phyloP scores from a whole-genome alignment of 257 asterid genomes.

The Anisodus tanguticus region DNA sequence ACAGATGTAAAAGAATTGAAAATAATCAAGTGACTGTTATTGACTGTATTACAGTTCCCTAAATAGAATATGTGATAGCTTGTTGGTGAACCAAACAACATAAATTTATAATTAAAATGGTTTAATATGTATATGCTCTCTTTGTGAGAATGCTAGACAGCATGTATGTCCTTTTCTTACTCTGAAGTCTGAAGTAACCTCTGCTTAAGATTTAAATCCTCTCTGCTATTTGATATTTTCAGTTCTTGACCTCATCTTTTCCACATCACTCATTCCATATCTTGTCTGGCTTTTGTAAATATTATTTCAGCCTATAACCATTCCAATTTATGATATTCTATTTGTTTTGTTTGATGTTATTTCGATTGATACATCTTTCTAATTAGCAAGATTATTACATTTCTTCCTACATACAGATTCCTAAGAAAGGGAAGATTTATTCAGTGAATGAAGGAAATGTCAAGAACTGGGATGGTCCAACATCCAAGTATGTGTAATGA shows the following conservation, averaged over 20 bases:
- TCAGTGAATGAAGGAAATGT: slow-evolving; percentile 98
- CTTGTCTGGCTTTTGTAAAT: background rate
- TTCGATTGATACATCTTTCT: background rate
- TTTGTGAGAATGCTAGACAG: background rate
- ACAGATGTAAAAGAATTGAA: background rate
- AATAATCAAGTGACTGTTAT: background rate
- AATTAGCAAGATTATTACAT: background rate
- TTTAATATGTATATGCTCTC: background rate
- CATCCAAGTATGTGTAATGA: slow-evolving; percentile 62
- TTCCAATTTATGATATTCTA: background rate
- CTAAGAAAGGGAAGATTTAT: slow-evolving; percentile 81
- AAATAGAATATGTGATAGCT: background rate
- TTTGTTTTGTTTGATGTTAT: background rate
- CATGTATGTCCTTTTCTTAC: background rate
- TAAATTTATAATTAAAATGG: background rate
- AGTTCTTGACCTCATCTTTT: background rate
- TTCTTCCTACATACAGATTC: slow-evolving; percentile 57
- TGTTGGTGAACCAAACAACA: background rate
- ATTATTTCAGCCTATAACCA: background rate
- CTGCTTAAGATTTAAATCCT: background rate
- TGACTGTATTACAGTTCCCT: background rate
- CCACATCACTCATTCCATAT: background rate
- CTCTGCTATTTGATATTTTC: background rate
- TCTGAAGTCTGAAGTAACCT: background rate
- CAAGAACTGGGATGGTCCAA: slow-evolving; percentile 90